phyloP scores from a whole-genome alignment of 306 rosid genomes.

The Pyrus pyrifolia region DNA sequence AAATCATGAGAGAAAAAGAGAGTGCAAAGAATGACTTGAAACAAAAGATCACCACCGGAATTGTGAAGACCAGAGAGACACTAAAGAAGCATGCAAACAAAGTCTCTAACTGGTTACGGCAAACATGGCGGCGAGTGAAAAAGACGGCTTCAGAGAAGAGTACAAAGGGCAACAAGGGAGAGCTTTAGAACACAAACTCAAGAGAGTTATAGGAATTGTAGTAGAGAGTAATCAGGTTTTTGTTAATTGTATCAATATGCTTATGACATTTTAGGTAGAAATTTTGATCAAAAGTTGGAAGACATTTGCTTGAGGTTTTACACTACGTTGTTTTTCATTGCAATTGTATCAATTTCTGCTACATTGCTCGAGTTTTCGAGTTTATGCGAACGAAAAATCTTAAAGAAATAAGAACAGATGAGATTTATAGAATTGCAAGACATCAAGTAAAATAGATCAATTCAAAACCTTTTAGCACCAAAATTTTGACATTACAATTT shows the following conservation, averaged over 20 bases:
- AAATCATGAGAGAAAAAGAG: conserved; percentile 53
- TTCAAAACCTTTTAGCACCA: conserved; percentile 28
- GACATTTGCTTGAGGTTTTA: not conserved
- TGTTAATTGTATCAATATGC: not conserved
- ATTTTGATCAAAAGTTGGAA: not conserved
- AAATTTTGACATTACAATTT: conserved; percentile 17
- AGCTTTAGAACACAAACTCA: conserved; percentile 42
- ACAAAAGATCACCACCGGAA: conserved; percentile 40
- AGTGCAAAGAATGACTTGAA: conserved; percentile 52
- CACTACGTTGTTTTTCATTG: not conserved
- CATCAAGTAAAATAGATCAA: not conserved
- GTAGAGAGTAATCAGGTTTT: conserved; percentile 11
- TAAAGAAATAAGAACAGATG: not conserved
- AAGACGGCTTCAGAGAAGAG: conserved; percentile 40
- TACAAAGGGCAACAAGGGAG: conserved; percentile 46
- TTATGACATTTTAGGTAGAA: conserved; percentile 15
- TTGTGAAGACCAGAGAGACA: conserved; percentile 37
- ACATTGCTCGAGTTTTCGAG: not conserved
- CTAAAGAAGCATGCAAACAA: conserved; percentile 62
- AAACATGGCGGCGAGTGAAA: conserved; percentile 60
- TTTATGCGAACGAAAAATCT: not conserved
- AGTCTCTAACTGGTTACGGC: conserved; percentile 40
- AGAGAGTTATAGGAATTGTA: not conserved
- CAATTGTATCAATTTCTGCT: not conserved
- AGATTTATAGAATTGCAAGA: not conserved